Percentiles rank a stretch among this genome's conserved stretches.
Conservation (phyloP, 2,329 filamentous ascomycete species). For the Kalmusia sp. region DNA sequence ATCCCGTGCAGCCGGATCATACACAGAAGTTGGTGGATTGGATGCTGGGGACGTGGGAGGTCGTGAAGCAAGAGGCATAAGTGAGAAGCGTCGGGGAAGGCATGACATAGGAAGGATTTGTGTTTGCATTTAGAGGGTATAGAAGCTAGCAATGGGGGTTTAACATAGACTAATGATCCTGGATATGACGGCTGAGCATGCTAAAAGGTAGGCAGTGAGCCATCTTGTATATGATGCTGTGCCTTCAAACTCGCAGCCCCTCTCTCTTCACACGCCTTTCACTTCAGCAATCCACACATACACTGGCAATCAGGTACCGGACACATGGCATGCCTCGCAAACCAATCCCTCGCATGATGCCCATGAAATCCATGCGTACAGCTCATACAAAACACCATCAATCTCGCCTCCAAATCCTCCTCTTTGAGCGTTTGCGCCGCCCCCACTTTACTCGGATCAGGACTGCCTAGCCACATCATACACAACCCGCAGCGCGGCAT, state of each 20-base stretch:
- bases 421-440: conserved; percentile 43
- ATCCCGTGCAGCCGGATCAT: conserved; percentile 41
- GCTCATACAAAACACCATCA: conserved; percentile 67
- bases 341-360: conserved; percentile 69
- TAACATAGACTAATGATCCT: too few relatives aligned
- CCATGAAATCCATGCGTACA: conserved; percentile 71
- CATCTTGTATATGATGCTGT: too few relatives aligned
- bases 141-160: too few relatives aligned
- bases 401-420: conserved; percentile 59
- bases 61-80: not conserved
- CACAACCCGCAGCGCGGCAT: conserved; percentile 70
- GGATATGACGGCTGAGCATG: too few relatives aligned
- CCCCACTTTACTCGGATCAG: conserved; percentile 58
- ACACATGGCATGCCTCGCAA: conserved; percentile 61
- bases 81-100: too few relatives aligned
- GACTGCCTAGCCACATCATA: conserved; percentile 66
- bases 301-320: conserved; percentile 64
- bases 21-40: conserved; percentile 37
- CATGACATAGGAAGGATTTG: too few relatives aligned
- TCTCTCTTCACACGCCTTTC: too few relatives aligned
- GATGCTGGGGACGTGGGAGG: conserved; percentile 21
- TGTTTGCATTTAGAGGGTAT: too few relatives aligned
- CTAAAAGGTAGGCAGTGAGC: too few relatives aligned
- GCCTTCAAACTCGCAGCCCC: too few relatives aligned
- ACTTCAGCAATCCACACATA: conserved; percentile 55